Evolutionary conservation across 139 green algal genomes (phyloP), one percentile per base, ranked within the genome.

Genomic region (Pseudopediastrum boryanum): DNA sequence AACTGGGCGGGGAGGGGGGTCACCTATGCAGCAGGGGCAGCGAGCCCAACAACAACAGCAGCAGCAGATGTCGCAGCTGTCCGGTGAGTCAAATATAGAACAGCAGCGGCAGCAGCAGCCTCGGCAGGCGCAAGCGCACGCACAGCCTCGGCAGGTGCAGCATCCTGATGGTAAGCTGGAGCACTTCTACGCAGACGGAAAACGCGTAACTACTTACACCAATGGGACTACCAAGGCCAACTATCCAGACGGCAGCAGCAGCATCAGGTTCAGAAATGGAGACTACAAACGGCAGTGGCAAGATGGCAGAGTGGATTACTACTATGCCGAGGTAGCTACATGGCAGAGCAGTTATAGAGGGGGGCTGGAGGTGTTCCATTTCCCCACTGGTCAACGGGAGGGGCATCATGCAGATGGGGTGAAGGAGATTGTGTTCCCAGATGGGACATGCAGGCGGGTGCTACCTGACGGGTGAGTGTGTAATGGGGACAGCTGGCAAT

Each of bases 281-380:
- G 95, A 98, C 78, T 72, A 95, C 21, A 98, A 97, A 75, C 75
- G 73, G 33, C 73, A 73, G 12, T 50, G 80, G 62, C 78, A 84
- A 6, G 64, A 51, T 4, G 88, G 88, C 23, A 25, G 44, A 0
- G 83, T 92, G 23, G 89, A 98, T 75, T 98, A 98, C 84, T 97
- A 87, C 58, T 98, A 97, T 66, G 72, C 76, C 3, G 86, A 93
- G 76, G 89, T 90, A 43, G 77, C 38, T 43, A 88, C 83, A 9
- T 90, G 86, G 86, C 86, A 90, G 74, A 90, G 85, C n/a, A 97
- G 88, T 0, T 82, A 95, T 73, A 41, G 87, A 39, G 44, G 73
- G 29, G 89, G 90, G 27, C 71, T 91, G 8, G 92, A 98, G 71
- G 92, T 98, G 23, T 98, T 94, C 82, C 85, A 95, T 74, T 98